A percentile compares a stretch with the other conserved stretches of the same genome.
Conservation (phyloP, 202 grass and related monocot genomes). For the Carex arenaria region DNA sequence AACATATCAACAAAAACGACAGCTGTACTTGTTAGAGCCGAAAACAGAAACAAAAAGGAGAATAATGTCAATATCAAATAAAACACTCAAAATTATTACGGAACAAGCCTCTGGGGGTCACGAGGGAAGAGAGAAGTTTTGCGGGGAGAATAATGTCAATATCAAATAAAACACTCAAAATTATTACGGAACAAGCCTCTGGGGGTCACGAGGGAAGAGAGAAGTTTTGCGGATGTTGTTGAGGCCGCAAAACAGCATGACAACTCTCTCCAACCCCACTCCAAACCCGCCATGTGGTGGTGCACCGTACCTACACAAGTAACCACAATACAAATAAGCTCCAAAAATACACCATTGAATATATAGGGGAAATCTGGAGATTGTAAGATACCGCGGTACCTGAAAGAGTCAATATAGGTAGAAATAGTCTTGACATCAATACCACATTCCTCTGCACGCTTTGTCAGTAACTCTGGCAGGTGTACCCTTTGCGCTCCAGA, state of each 20-base stretch:
- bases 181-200: conserved; percentile 64
- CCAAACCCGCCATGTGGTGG: conserved; percentile 91
- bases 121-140: conserved; percentile 97
- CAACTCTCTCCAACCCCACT: conserved; percentile 85
- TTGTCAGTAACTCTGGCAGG: conserved; percentile 64
- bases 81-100: conserved; percentile 27
- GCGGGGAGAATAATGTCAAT: conserved; percentile 12
- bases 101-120: conserved; percentile 69
- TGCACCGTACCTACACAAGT: conserved; percentile 60
- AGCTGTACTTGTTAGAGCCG: not conserved
- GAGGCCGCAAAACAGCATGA: conserved; percentile 89
- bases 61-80: not conserved
- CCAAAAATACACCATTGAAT: not conserved
- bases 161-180: not conserved
- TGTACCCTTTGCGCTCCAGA: conserved; percentile 96
- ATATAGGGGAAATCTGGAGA: not conserved
- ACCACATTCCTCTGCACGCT: conserved; percentile 70
- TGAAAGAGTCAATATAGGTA: conserved; percentile 83
- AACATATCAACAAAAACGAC: not conserved
- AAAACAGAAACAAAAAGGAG: not conserved
- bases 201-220: conserved; percentile 90
- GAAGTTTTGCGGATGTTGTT: conserved; percentile 96
- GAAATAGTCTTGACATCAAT: conserved; percentile 78
- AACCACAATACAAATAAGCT: not conserved
- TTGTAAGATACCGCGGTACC: conserved; percentile 28